Percentiles rank a stretch among this genome's conserved stretches.
Evolutionary conservation across 805 yeast species (phyloP).

Genomic region (Metschnikowia matae): DNA sequence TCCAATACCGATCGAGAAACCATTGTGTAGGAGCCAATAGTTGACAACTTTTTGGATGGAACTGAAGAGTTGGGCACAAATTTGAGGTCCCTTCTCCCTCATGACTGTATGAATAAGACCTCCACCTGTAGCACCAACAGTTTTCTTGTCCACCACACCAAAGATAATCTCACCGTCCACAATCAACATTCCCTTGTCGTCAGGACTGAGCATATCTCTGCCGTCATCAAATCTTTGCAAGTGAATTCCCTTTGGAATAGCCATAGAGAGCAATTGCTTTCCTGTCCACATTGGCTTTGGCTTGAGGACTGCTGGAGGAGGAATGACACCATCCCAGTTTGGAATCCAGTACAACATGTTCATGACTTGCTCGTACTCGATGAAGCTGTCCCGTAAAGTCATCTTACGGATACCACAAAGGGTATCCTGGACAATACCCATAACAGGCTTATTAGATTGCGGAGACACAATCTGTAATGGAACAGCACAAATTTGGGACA

Average conservation of each 20-base stretch:
- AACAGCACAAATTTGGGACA: constrained; percentile 92
- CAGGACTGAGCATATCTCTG: constrained; percentile 75
- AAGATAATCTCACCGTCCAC: constrained; percentile 94
- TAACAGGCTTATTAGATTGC: constrained; percentile 97
- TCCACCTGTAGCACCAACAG: constrained; percentile 98
- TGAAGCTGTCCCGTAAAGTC: constrained; percentile 84
- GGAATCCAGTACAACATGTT: constrained; percentile 97
- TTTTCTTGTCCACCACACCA: constrained; percentile 97
- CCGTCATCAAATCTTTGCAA: constrained; percentile 91
- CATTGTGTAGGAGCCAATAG: constrained; percentile 93
- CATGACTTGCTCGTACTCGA: constrained; percentile 92
- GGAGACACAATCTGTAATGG: constrained; percentile 98
- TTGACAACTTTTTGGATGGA: constrained; percentile 93
- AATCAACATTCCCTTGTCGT: constrained; percentile 93
- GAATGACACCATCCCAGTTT: constrained; percentile 97
- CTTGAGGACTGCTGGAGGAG: constrained; percentile 88
- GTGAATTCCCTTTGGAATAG: constrained; percentile 94
- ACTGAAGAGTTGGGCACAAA: constrained; percentile 87
- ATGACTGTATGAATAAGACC: constrained; percentile 96
- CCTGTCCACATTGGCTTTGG: constrained; percentile 99
- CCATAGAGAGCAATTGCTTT: constrained; percentile 86
- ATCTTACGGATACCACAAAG: constrained; percentile 94
- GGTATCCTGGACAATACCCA: constrained; percentile 99
- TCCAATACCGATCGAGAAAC: constrained; percentile 99
- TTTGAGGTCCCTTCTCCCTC: constrained; percentile 93